Percentiles rank a stretch among this genome's conserved stretches.
These are phyloP conservation scores for Hypoxylon sp. DNA, from an alignment of 2,329 filamentous ascomycete genomes.

Conservation along the genomic window DNA sequence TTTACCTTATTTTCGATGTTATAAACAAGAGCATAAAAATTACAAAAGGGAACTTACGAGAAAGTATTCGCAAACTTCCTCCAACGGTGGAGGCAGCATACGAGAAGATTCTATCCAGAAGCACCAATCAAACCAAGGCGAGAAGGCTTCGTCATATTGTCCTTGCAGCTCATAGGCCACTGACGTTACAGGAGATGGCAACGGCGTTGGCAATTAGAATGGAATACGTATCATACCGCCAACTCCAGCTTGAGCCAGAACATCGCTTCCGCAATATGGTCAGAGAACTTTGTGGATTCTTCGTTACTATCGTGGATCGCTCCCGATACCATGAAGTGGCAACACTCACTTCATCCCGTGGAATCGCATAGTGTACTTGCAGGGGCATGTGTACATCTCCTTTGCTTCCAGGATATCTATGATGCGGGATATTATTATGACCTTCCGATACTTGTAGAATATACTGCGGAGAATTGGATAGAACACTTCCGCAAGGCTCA, in stretches of 20 bases:
- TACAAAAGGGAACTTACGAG: slow-evolving; percentile 1
- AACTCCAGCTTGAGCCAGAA: slow-evolving; percentile 24
- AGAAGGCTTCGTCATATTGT: slow-evolving; percentile 55
- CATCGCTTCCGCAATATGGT: slow-evolving; percentile 42
- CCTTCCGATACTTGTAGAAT: not conserved
- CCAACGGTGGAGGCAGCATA: slow-evolving; percentile 50
- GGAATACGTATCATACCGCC: not conserved
- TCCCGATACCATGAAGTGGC: slow-evolving; percentile 7
- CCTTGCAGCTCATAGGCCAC: slow-evolving; percentile 51
- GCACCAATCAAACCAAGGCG: slow-evolving; percentile 45
- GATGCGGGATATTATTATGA: not conserved
- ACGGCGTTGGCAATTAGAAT: slow-evolving; percentile 47
- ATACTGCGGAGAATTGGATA: not conserved
- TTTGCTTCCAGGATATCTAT: not conserved
- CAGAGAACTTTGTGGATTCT: slow-evolving; percentile 54
- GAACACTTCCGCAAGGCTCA: not conserved
- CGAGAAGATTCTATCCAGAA: slow-evolving; percentile 53
- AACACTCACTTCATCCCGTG: slow-evolving; percentile 10
- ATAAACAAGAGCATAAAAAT: slow-evolving; percentile 25
- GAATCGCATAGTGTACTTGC: slow-evolving; percentile 18
- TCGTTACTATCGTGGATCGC: slow-evolving; percentile 52
- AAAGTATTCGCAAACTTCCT: slow-evolving; percentile 43
- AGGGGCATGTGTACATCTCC: not conserved
- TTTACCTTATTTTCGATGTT: slow-evolving; percentile 41
- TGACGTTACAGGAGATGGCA: slow-evolving; percentile 53